Evolutionary conservation across 441 rosid species (phyloP), one percentile per base, ranked within the genome.

Genomic region (Erodium trifolium): DNA sequence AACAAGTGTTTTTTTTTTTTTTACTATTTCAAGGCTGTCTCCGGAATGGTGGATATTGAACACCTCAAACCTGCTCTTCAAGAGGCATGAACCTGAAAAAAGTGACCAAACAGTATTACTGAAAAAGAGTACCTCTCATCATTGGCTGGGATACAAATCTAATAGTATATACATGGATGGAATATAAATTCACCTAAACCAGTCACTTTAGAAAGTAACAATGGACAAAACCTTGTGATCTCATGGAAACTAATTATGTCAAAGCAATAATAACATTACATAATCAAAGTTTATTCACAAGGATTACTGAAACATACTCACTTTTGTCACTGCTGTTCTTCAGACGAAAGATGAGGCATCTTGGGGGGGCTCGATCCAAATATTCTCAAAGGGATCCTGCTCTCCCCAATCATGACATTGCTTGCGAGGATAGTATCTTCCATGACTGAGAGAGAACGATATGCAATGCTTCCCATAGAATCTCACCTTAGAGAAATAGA

Each of bases 331-430:
- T 23, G 64, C 9, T 12, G 53, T 62, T 72, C 63, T 66, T 78
- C 83, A 80, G 49, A 68, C 29, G 72, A 78, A 73, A 11, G 73
- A 55, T 17, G 84, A 77, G 51, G 78, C 27, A 65, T 73, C 82
- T 66, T 80, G 70, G 10, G 90, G 90, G 23, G 87, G 88, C 72
- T 86, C 83, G 27, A 86, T 88, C 94, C 94, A 88, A 49, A 86
- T 83, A 76, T 79, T 81, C 81, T 80, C 87, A 63, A 80, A 76
- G 2, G 91, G 86, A 66, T 81, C 85, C 76, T 82, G 81, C 71
- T 84, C 88, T 73, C 86, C 90, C 84, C 90, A 86, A 63, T 86
- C 88, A 72, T 86, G 72, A 60, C 83, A 77, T 78, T 82, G 86
- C 78, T 88, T 88, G 11, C 85, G 83, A 23, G 91, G 91, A 78